Percentiles rank a stretch among this genome's conserved stretches.
These are phyloP conservation scores for Alternaria triticina DNA, from an alignment of 2,329 filamentous ascomycete genomes.

Conservation along the genomic window DNA sequence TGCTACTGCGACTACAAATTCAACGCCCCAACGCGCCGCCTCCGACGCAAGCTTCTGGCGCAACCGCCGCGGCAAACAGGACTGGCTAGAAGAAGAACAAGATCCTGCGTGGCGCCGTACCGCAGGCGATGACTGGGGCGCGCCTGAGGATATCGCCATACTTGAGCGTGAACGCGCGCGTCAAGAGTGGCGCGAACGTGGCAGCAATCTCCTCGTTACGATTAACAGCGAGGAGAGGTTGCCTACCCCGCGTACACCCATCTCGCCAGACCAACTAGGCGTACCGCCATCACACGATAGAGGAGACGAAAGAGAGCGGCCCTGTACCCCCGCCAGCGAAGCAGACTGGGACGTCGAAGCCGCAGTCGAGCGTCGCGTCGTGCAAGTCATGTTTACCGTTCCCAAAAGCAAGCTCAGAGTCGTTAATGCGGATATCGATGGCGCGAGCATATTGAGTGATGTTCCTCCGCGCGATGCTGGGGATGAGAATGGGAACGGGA, in stretches of 20 bases:
- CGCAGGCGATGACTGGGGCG: slow-evolving; percentile 47
- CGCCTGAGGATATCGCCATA: slow-evolving; percentile 40
- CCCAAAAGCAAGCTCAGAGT: slow-evolving; percentile 84
- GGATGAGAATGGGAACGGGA: slow-evolving; percentile 2
- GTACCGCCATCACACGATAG: not conserved
- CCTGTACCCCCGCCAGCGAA: slow-evolving; percentile 46
- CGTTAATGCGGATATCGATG: slow-evolving; percentile 67
- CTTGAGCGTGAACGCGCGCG: slow-evolving; percentile 40
- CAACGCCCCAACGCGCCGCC: slow-evolving; percentile 49
- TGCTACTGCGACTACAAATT: slow-evolving; percentile 15
- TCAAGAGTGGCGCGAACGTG: slow-evolving; percentile 39
- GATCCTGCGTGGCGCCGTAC: slow-evolving; percentile 39
- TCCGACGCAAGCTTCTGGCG: slow-evolving; percentile 54
- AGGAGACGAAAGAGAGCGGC: slow-evolving; percentile 15
- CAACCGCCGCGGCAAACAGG: slow-evolving; percentile 51
- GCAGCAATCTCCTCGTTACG: slow-evolving; percentile 37
- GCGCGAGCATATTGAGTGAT: slow-evolving; percentile 32
- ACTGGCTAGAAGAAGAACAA: slow-evolving; percentile 49
- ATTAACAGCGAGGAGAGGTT: slow-evolving; percentile 34
- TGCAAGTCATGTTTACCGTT: slow-evolving; percentile 85
- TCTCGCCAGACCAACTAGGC: slow-evolving; percentile 30
- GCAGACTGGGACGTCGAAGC: slow-evolving; percentile 60
- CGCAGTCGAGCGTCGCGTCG: slow-evolving; percentile 54
- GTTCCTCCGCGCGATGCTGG: slow-evolving; percentile 18
- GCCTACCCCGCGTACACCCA: slow-evolving; percentile 37